Evolutionary conservation across 306 rosid species (phyloP).

Genomic region (Cicer pinnatifidum): DNA sequence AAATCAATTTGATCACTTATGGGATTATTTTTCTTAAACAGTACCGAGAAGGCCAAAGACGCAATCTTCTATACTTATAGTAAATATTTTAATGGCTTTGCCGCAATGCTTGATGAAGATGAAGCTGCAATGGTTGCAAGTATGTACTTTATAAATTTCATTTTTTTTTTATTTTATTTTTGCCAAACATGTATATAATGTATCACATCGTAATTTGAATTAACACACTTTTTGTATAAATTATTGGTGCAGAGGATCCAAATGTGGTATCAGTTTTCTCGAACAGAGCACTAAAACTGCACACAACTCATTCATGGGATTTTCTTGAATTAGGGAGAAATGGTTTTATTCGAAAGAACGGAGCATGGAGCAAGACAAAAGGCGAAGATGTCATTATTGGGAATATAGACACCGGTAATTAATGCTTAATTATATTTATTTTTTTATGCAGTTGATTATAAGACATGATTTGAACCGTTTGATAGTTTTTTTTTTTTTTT

Average conservation of each 20-base stretch:
- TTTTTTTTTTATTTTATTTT: background rate
- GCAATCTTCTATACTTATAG: constrained; percentile 69
- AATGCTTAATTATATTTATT: background rate
- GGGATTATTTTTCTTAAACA: constrained; percentile 19
- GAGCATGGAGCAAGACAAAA: constrained; percentile 57
- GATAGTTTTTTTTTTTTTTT: too few species aligned
- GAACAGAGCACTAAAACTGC: constrained; percentile 51
- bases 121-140: constrained; percentile 58
- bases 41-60: constrained; percentile 56
- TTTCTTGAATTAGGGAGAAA: constrained; percentile 58
- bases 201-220: background rate
- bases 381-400: constrained; percentile 73
- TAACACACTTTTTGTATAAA: background rate
- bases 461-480: constrained; percentile 1
- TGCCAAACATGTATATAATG: background rate
- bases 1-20: background rate
- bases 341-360: constrained; percentile 29
- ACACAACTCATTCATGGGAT: constrained; percentile 75
- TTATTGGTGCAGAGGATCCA: constrained; percentile 53
- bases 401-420: constrained; percentile 71
- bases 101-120: constrained; percentile 67
- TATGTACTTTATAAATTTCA: constrained; percentile 23
- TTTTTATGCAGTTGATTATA: background rate
- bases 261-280: constrained; percentile 61
- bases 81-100: constrained; percentile 70